These are phyloP conservation scores for Pestalotiopsis sp. DNA, from an alignment of 2,329 filamentous ascomycete species.

Conservation along the genomic window DNA sequence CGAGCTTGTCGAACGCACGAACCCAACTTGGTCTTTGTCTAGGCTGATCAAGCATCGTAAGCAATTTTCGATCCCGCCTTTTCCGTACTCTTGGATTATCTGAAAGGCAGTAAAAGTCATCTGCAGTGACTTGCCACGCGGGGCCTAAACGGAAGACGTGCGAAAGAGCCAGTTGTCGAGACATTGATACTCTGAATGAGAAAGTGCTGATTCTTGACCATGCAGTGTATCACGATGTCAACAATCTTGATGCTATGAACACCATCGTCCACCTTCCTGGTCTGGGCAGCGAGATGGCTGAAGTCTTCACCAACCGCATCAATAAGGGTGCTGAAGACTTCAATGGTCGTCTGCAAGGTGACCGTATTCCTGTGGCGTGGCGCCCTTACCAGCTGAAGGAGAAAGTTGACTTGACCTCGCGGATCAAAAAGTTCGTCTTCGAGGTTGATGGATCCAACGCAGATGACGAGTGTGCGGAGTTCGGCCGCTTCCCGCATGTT, in stretches of 20 bases:
- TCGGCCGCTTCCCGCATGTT: constrained; percentile 50
- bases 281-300: constrained; percentile 45
- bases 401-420: constrained; percentile 49
- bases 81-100: background rate
- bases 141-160: no score
- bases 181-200: no score
- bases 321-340: constrained; percentile 40
- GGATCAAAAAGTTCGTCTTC: constrained; percentile 52
- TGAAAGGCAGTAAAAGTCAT: no score
- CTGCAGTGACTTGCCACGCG: no score
- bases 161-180: no score
- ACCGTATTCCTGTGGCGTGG: constrained; percentile 37
- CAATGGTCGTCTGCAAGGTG: constrained; percentile 21
- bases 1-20: constrained; percentile 11
- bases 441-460: constrained; percentile 38
- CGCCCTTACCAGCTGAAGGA: constrained; percentile 46
- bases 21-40: constrained; percentile 9
- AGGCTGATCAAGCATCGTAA: constrained; percentile 2
- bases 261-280: constrained; percentile 50
- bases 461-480: constrained; percentile 33
- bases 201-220: background rate
- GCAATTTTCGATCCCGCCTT: background rate
- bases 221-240: constrained; percentile 23
- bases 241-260: constrained; percentile 48
- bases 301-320: constrained; percentile 50